Percentiles rank a stretch among this genome's conserved stretches.
phyloP scores from a whole-genome alignment of 371 early-diverging fungal genomes.

The Mortierella sp. region DNA sequence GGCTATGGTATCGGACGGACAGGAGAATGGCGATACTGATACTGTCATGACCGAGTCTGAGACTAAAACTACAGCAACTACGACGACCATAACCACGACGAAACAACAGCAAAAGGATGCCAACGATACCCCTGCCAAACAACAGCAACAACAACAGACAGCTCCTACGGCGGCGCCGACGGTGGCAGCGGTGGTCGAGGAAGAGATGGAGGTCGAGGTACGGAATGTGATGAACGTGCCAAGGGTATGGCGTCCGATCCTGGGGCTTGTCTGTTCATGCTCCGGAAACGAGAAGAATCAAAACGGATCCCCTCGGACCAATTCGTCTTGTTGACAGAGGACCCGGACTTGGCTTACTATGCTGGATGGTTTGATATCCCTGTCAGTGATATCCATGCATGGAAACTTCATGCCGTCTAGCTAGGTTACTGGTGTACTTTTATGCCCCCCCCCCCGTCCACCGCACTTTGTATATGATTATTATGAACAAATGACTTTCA shows the following conservation, averaged over 20 bases:
- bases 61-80: not conserved
- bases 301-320: slow-evolving; percentile 34
- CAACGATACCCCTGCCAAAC: not conserved
- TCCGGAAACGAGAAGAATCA: slow-evolving; percentile 42
- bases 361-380: slow-evolving; percentile 55
- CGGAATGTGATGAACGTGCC: slow-evolving; percentile 55
- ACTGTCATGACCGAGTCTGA: slow-evolving; percentile 13
- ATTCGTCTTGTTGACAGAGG: slow-evolving; percentile 51
- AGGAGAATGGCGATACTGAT: slow-evolving; percentile 18
- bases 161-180: no score
- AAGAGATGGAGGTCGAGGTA: slow-evolving; percentile 30
- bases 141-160: not conserved
- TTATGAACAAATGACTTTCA: not conserved
- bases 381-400: slow-evolving; percentile 25
- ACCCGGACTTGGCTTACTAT: slow-evolving; percentile 34
- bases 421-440: no score
- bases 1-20: not conserved
- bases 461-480: not conserved
- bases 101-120: not conserved
- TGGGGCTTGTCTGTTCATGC: slow-evolving; percentile 48
- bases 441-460: no score
- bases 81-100: not conserved
- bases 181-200: not conserved
- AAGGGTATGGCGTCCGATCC: slow-evolving; percentile 49
- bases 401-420: slow-evolving; percentile 40